Evolutionary conservation across 768 basidiomycete species (phyloP).

Genomic region (Mrakia frigida): DNA sequence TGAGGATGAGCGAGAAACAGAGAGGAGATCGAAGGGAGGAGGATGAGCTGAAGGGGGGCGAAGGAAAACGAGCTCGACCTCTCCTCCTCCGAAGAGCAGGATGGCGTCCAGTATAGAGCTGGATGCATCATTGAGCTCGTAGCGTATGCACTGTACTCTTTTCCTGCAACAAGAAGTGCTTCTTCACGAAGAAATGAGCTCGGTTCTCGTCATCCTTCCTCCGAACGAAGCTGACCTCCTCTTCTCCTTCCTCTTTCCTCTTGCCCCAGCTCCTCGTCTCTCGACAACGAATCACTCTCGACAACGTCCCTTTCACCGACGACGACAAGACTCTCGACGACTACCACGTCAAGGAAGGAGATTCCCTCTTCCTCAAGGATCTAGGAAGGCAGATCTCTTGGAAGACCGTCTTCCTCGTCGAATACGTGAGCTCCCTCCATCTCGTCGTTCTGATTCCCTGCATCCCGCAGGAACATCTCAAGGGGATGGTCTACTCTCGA

Average conservation of each 20-base stretch:
- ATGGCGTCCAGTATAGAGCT: too few relatives aligned
- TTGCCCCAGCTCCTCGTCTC: constrained; percentile 59
- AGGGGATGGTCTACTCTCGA: too few relatives aligned
- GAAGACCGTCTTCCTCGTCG: constrained; percentile 79
- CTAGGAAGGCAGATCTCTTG: constrained; percentile 84
- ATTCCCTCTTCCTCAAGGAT: constrained; percentile 76
- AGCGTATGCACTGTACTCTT: too few relatives aligned
- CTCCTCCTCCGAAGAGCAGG: too few relatives aligned
- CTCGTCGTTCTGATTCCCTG: too few relatives aligned
- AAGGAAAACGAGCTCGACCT: not conserved
- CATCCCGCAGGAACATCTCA: too few relatives aligned
- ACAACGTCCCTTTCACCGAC: constrained; percentile 50
- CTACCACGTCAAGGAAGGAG: constrained; percentile 57
- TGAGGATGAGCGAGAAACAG: not conserved
- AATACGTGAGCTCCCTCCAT: constrained; percentile 89
- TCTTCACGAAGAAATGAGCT: not conserved
- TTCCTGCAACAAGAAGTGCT: not conserved
- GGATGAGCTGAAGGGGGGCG: too few relatives aligned
- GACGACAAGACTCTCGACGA: constrained; percentile 60
- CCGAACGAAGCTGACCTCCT: constrained; percentile 26
- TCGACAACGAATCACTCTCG: constrained; percentile 63
- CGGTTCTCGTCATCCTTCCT: constrained; percentile 14
- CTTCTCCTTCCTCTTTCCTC: not conserved
- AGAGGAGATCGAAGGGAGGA: too few relatives aligned
- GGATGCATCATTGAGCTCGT: not conserved